These are phyloP conservation scores for Tilletia horrida DNA, from an alignment of 1,284 basidiomycete genomes.

Conservation along the genomic window DNA sequence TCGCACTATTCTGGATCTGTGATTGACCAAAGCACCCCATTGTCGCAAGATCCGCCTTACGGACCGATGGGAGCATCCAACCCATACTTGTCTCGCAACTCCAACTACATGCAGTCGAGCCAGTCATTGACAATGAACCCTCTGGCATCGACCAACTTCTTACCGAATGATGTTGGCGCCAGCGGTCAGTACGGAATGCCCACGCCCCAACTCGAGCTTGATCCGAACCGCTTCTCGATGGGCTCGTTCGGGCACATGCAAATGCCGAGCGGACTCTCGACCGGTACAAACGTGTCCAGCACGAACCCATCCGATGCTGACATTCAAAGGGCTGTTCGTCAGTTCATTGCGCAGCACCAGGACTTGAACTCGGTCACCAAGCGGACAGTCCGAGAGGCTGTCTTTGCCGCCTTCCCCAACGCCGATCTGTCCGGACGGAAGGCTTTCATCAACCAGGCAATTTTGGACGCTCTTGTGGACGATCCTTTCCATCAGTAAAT, in stretches of 20 bases:
- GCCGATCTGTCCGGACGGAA: constrained; percentile 37
- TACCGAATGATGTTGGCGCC: constrained; percentile 7
- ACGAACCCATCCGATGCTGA: constrained; percentile 34
- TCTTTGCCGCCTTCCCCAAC: constrained; percentile 50
- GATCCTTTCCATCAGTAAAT: constrained; percentile 10
- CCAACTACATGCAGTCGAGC: background rate
- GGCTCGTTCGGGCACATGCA: background rate
- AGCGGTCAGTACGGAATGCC: constrained; percentile 15
- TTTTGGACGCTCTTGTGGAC: constrained; percentile 44
- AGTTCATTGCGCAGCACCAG: constrained; percentile 48
- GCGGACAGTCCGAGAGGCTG: constrained; percentile 47
- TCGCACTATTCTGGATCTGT: constrained; percentile 8
- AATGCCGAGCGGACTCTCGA: background rate
- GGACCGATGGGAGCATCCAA: background rate
- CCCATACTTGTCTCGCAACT: constrained; percentile 12
- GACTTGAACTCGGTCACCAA: constrained; percentile 53
- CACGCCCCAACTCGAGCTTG: constrained; percentile 7
- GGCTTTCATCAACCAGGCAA: constrained; percentile 47
- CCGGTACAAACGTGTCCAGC: background rate
- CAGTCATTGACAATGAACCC: constrained; percentile 14
- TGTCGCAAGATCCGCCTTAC: constrained; percentile 1
- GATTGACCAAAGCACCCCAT: background rate
- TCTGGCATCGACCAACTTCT: background rate
- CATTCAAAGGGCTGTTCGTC: constrained; percentile 40
- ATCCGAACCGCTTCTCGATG: constrained; percentile 11